Conservation (phyloP, 2,329 filamentous ascomycete genomes). For the Xylariaceae sp. region DNA sequence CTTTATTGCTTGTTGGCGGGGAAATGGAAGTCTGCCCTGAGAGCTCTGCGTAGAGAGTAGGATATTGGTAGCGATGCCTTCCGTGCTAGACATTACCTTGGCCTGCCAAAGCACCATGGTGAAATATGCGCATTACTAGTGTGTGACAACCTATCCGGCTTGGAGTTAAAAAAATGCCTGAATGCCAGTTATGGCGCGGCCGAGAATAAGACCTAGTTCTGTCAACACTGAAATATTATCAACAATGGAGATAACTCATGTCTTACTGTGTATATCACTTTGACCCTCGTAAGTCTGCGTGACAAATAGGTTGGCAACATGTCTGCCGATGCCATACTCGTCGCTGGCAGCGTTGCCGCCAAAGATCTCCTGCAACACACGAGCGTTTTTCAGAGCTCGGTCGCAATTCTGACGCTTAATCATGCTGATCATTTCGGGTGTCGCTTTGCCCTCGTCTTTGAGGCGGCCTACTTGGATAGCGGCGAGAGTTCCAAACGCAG, state of each 20-base stretch:
- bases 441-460: conserved; percentile 84
- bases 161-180: conserved; percentile 65
- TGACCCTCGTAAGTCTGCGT: conserved; percentile 98
- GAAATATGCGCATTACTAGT: no score
- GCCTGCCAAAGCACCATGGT: no score
- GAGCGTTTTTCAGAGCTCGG: conserved; percentile 73
- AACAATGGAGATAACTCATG: neutral
- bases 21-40: no score
- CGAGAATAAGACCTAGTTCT: conserved; percentile 59
- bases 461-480: conserved; percentile 86
- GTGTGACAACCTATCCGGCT: neutral
- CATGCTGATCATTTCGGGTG: conserved; percentile 95
- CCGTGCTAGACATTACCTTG: no score
- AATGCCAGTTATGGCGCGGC: conserved; percentile 66
- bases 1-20: no score
- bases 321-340: conserved; percentile 91
- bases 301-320: conserved; percentile 94
- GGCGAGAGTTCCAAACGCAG: conserved; percentile 85
- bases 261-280: conserved; percentile 93
- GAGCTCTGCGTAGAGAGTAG: no score
- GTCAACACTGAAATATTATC: conserved; percentile 1
- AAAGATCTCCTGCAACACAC: conserved; percentile 88
- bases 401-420: conserved; percentile 98
- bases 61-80: no score
- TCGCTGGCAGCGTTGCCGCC: conserved; percentile 98